A percentile compares a stretch with the other conserved stretches of the same genome.
These are phyloP conservation scores for Delphinella strobiligena DNA, from an alignment of 2,329 filamentous ascomycete species.

Conservation along the genomic window DNA sequence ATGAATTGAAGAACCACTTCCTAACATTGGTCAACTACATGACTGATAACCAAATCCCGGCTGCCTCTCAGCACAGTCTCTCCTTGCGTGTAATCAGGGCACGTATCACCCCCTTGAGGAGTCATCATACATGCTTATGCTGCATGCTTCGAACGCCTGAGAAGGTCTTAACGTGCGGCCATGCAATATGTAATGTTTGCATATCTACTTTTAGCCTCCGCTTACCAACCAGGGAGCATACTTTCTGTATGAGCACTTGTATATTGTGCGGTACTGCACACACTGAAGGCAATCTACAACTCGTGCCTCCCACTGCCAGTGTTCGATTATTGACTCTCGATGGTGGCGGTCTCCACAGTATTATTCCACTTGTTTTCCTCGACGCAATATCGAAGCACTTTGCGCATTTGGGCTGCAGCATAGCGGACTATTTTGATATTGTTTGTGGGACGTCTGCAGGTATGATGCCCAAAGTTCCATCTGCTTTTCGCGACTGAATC, in stretches of 20 bases:
- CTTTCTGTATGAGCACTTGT: slow-evolving; percentile 17
- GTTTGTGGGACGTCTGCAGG: slow-evolving; percentile 18
- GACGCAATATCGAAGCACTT: slow-evolving; percentile 12
- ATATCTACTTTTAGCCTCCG: slow-evolving; percentile 17
- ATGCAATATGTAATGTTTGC: slow-evolving; percentile 24
- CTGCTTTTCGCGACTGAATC: background rate
- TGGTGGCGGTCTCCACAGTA: slow-evolving; percentile 19
- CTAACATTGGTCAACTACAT: no score
- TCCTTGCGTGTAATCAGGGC: no score
- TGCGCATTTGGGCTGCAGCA: slow-evolving; percentile 8
- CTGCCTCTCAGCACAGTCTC: no score
- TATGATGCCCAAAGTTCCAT: slow-evolving; percentile 8
- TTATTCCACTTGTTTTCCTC: slow-evolving; percentile 16
- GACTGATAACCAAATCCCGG: no score
- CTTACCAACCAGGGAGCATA: slow-evolving; percentile 12
- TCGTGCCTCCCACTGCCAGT: slow-evolving; percentile 23
- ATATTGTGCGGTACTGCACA: slow-evolving; percentile 16
- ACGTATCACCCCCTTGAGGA: no score
- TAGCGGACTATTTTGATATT: slow-evolving; percentile 18
- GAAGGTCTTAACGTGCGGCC: slow-evolving; percentile 22
- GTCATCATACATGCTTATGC: slow-evolving; percentile 18
- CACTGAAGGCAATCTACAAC: slow-evolving; percentile 11
- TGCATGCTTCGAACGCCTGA: slow-evolving; percentile 19
- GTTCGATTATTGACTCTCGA: slow-evolving; percentile 25
- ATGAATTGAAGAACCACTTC: no score